A percentile compares a stretch with the other conserved stretches of the same genome.
Evolutionary conservation across 2,329 filamentous ascomycete genomes (phyloP).

Genomic region (Pseudogymnoascus sp.): DNA sequence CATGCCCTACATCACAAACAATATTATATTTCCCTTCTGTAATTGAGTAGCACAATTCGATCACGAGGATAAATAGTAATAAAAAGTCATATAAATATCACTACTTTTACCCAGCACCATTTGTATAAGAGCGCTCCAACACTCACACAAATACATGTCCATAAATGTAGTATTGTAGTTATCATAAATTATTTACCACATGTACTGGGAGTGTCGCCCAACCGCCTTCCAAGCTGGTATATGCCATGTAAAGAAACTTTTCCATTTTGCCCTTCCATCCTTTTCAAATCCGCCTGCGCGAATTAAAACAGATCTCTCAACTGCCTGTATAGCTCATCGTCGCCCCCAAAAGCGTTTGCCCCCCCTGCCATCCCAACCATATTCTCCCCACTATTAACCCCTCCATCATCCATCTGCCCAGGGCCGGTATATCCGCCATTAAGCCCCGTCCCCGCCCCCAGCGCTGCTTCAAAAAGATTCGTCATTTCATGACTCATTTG

Average conservation of each 20-base stretch:
- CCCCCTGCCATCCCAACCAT: conserved; percentile 18
- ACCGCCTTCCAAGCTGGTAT: neutral
- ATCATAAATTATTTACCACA: neutral
- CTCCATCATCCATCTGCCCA: conserved; percentile 18
- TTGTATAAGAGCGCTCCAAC: neutral
- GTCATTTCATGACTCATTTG: conserved; percentile 32
- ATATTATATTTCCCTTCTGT: too few species aligned
- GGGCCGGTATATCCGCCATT: conserved; percentile 14
- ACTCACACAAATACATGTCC: neutral
- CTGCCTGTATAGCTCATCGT: conserved; percentile 29
- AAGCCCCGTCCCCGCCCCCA: conserved; percentile 18
- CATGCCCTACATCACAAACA: neutral
- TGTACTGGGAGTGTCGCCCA: neutral
- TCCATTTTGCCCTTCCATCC: neutral
- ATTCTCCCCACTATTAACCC: conserved; percentile 13
- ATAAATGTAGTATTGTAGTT: neutral
- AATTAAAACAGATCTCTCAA: conserved; percentile 27
- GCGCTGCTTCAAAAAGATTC: conserved; percentile 28
- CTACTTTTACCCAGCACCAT: neutral
- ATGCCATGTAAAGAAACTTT: neutral
- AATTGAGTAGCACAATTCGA: too few species aligned
- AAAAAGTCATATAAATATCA: neutral
- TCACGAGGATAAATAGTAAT: too few species aligned
- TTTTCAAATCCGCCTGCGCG: neutral
- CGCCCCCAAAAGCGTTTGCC: conserved; percentile 26